A percentile compares a stretch with the other conserved stretches of the same genome.
Conservation (phyloP, 2,329 filamentous ascomycete genomes). For the Colletotrichum endophyticum region DNA sequence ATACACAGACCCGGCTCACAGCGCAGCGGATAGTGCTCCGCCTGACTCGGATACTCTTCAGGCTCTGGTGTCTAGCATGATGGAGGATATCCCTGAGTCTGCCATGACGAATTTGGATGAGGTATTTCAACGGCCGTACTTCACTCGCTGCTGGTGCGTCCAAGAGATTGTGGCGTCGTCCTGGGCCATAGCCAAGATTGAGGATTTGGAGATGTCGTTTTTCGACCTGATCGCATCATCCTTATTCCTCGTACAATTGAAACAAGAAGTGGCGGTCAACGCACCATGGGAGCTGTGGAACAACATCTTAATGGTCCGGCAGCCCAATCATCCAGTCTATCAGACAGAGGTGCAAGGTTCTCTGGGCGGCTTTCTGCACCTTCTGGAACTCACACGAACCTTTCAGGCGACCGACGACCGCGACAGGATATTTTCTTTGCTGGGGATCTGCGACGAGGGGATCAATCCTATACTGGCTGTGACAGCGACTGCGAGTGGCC, state of each 20-base stretch:
- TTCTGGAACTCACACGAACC: slow-evolving; percentile 8
- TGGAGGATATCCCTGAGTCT: not conserved
- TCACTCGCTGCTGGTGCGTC: slow-evolving; percentile 12
- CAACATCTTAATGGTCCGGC: not conserved
- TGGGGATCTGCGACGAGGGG: slow-evolving; percentile 10
- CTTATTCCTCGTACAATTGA: not conserved
- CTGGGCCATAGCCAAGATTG: slow-evolving; percentile 12
- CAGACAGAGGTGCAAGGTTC: not conserved
- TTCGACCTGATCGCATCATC: slow-evolving; percentile 6
- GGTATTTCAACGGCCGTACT: slow-evolving; percentile 6
- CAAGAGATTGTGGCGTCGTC: slow-evolving; percentile 8
- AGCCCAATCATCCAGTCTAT: not conserved
- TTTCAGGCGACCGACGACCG: slow-evolving; percentile 10
- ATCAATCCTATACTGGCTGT: slow-evolving; percentile 11
- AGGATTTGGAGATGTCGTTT: slow-evolving; percentile 13
- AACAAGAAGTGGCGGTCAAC: not conserved
- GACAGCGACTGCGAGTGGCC: not conserved
- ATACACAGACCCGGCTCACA: not conserved
- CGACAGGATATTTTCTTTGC: slow-evolving; percentile 10
- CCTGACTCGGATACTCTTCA: not conserved
- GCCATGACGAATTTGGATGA: not conserved
- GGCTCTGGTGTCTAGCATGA: not conserved
- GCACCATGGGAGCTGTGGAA: slow-evolving; percentile 7
- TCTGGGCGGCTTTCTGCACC: slow-evolving; percentile 1
- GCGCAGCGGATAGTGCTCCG: not conserved